Evolutionary conservation across 75 land plant genomes (phyloP).

Genomic region (Pinus tabuliformis): DNA sequence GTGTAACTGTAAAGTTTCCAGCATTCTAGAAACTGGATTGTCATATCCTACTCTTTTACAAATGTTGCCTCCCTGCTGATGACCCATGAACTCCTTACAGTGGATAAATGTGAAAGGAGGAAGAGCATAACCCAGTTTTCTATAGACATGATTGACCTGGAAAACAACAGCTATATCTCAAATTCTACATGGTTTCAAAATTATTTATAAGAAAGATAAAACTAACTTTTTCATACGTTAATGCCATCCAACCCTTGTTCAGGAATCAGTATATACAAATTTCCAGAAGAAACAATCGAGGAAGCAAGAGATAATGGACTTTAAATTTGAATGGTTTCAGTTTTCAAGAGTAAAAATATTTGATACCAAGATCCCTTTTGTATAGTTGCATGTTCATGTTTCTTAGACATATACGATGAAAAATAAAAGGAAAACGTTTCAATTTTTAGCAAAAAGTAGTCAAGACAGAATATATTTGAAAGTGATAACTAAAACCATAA

Average conservation of each 20-base stretch:
- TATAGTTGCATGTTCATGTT: background rate
- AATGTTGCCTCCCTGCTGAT: background rate
- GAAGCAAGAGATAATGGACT: no score
- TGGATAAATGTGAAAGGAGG: slow-evolving; percentile 21
- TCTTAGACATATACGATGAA: background rate
- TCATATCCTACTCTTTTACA: slow-evolving; percentile 1
- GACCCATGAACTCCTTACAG: slow-evolving; percentile 12
- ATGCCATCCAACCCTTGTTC: no score
- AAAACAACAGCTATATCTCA: slow-evolving; percentile 3
- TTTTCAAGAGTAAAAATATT: background rate
- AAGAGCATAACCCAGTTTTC: slow-evolving; percentile 4
- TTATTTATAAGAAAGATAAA: no score
- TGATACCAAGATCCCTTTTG: background rate
- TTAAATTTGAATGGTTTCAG: no score
- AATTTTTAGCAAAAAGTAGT: background rate
- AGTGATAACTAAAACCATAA: background rate
- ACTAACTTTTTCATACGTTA: no score
- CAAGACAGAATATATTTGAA: background rate
- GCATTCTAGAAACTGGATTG: slow-evolving; percentile 4
- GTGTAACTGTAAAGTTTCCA: slow-evolving; percentile 17
- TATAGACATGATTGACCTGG: slow-evolving; percentile 19
- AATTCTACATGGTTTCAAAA: background rate
- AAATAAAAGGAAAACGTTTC: background rate
- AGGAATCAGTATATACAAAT: no score
- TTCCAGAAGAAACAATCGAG: no score